Evolutionary conservation across 1,284 basidiomycete genomes (phyloP).

Genomic region (Malassezia vespertilionis): DNA sequence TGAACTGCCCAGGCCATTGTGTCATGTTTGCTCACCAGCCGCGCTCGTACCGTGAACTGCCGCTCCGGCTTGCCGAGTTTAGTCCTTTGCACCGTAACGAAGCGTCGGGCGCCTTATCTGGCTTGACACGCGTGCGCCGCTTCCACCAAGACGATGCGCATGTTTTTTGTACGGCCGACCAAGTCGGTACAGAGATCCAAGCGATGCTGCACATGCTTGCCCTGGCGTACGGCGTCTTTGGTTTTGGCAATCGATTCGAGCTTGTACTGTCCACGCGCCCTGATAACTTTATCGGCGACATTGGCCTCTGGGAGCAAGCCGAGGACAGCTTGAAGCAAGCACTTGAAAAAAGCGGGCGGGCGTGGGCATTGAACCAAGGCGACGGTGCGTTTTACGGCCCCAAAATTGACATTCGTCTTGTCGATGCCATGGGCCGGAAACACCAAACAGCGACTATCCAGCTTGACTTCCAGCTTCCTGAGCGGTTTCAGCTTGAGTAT

Average conservation of each 20-base stretch:
- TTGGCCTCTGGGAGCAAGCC: conserved; percentile 36
- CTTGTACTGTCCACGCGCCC: conserved; percentile 44
- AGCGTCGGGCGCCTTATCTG: conserved; percentile 34
- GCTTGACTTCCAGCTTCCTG: conserved; percentile 44
- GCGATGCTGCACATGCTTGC: conserved; percentile 44
- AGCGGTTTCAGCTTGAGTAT: conserved; percentile 36
- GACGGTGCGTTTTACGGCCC: conserved; percentile 47
- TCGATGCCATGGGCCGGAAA: conserved; percentile 34
- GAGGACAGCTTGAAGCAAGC: conserved; percentile 29
- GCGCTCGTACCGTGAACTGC: conserved; percentile 38
- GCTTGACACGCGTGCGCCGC: conserved; percentile 36
- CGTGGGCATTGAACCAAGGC: conserved; percentile 36
- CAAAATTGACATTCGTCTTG: conserved; percentile 44
- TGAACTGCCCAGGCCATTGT: conserved; percentile 46
- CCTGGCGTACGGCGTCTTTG: conserved; percentile 39
- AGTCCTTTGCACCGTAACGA: conserved; percentile 43
- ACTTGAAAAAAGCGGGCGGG: conserved; percentile 23
- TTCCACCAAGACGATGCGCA: conserved; percentile 47
- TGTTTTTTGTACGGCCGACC: conserved; percentile 39
- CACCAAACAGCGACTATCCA: conserved; percentile 47
- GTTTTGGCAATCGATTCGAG: conserved; percentile 33
- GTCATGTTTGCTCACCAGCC: conserved; percentile 35
- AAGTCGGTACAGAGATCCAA: conserved; percentile 32
- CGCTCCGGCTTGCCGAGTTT: conserved; percentile 40
- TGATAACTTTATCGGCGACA: conserved; percentile 25